A percentile compares a stretch with the other conserved stretches of the same genome.
Conservation (phyloP, 106 monocot species). For the Allium fistulosum region DNA sequence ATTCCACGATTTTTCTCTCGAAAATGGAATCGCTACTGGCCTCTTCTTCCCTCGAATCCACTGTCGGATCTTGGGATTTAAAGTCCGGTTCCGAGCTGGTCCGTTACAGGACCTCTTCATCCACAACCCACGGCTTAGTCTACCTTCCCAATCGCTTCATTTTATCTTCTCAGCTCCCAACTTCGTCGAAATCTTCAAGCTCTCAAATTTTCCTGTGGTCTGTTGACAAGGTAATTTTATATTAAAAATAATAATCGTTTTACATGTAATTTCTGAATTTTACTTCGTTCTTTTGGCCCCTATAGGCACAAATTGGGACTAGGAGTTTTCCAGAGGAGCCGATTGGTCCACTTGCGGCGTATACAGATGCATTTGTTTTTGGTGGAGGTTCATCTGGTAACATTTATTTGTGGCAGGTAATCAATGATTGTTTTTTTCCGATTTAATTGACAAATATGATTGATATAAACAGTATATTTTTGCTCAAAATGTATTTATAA, state of each 20-base stretch:
- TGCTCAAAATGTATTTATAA: too few species aligned
- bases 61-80: slow-evolving; percentile 75
- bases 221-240: slow-evolving; percentile 40
- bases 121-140: slow-evolving; percentile 50
- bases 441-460: too few species aligned
- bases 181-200: slow-evolving; percentile 12
- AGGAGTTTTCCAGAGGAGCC: slow-evolving; percentile 61
- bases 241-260: background rate
- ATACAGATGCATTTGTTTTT: slow-evolving; percentile 46
- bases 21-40: slow-evolving; percentile 30
- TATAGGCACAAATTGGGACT: slow-evolving; percentile 50
- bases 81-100: slow-evolving; percentile 62
- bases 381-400: slow-evolving; percentile 57
- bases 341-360: slow-evolving; percentile 45
- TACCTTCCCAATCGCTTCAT: slow-evolving; percentile 54
- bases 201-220: slow-evolving; percentile 57
- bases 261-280: background rate
- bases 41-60: slow-evolving; percentile 68
- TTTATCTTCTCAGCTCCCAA: slow-evolving; percentile 31
- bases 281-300: background rate
- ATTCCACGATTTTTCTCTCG: too few species aligned
- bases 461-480: too few species aligned
- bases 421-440: background rate
- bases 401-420: slow-evolving; percentile 71
- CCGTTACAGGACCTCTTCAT: slow-evolving; percentile 59